A percentile compares a stretch with the other conserved stretches of the same genome.
phyloP scores from a whole-genome alignment of 2,329 filamentous ascomycete species.

The Neurospora sp. region DNA sequence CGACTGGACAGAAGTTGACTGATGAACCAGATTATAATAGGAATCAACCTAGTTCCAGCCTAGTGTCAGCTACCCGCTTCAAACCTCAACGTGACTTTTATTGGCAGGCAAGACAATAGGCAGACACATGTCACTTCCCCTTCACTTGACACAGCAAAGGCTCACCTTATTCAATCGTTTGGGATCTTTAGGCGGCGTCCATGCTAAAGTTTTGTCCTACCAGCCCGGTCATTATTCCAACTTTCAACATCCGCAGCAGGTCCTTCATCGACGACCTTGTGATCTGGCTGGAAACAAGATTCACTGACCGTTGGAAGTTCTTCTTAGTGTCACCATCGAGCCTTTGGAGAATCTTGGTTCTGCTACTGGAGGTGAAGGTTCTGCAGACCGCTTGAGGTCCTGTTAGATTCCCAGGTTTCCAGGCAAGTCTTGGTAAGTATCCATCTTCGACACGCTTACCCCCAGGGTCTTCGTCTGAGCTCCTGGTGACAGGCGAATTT shows the following conservation, averaged over 20 bases:
- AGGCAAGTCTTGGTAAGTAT: not conserved
- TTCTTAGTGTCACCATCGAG: not conserved
- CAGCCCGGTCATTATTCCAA: not conserved
- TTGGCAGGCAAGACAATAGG: not conserved
- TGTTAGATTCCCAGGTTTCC: not conserved
- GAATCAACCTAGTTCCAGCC: not conserved
- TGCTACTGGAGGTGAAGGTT: not conserved
- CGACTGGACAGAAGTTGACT: not conserved
- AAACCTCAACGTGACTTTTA: not conserved
- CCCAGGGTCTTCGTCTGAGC: not conserved
- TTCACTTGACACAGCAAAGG: not conserved
- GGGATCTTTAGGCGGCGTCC: not conserved
- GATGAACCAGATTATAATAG: not conserved
- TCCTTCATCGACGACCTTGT: not conserved
- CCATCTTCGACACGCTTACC: not conserved
- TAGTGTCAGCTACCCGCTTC: not conserved
- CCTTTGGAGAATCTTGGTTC: not conserved
- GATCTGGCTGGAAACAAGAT: not conserved
- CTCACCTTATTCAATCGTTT: not conserved
- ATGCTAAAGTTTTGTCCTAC: not conserved
- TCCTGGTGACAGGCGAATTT: not conserved
- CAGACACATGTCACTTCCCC: not conserved
- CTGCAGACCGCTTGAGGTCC: not conserved
- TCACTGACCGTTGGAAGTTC: not conserved
- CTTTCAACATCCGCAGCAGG: not conserved